Conservation (phyloP, 2,329 filamentous ascomycete genomes). For the Biscogniauxia marginata region DNA sequence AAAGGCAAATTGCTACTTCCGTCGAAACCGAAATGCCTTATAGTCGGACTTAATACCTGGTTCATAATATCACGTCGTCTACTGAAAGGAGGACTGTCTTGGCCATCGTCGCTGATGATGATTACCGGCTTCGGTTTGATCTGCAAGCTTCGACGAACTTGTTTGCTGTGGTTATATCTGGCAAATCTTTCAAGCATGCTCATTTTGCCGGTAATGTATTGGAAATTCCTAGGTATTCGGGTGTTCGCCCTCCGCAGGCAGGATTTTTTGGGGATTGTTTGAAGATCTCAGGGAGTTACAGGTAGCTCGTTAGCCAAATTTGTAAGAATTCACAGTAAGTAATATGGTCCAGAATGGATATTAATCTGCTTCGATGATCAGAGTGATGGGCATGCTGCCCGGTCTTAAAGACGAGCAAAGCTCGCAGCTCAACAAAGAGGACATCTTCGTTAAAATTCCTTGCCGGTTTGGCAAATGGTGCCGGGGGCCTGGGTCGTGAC, state of each 20-base stretch:
- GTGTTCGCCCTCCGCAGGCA: not conserved
- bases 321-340: not conserved
- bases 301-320: not conserved
- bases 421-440: not conserved
- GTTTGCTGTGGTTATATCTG: conserved; percentile 22
- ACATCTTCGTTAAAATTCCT: not conserved
- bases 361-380: not conserved
- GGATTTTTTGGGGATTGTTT: not conserved
- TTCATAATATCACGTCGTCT: conserved; percentile 29
- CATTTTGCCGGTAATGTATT: conserved; percentile 12
- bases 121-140: conserved; percentile 23
- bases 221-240: not conserved
- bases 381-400: not conserved
- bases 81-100: conserved; percentile 20
- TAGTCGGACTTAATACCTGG: conserved; percentile 30
- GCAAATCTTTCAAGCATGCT: conserved; percentile 29
- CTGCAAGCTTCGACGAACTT: conserved; percentile 15
- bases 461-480: not conserved
- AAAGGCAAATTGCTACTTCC: conserved; percentile 20
- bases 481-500: not conserved
- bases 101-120: conserved; percentile 24
- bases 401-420: not conserved
- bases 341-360: not conserved
- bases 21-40: conserved; percentile 30
- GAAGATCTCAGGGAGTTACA: not conserved